Evolutionary conservation across 2,329 filamentous ascomycete genomes (phyloP).

Genomic region (Emmonsiellopsis sp.): DNA sequence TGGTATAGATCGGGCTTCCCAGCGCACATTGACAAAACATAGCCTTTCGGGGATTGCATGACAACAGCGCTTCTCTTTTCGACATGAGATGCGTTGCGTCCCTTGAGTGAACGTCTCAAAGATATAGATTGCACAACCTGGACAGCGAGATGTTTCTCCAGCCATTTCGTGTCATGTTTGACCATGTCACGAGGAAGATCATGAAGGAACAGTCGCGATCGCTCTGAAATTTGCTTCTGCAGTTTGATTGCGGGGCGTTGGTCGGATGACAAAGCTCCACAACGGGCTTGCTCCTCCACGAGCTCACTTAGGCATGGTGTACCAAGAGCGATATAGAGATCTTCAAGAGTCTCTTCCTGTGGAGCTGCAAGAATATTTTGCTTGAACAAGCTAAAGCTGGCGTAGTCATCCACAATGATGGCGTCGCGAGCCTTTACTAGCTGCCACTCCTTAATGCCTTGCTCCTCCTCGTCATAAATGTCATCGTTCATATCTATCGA

Average conservation of each 20-base stretch:
- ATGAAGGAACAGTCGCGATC: constrained; percentile 81
- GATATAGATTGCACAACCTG: constrained; percentile 69
- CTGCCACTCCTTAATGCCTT: constrained; percentile 66
- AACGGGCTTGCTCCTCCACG: constrained; percentile 66
- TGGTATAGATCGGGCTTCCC: constrained; percentile 76
- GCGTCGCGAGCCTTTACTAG: constrained; percentile 63
- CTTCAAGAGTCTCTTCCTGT: constrained; percentile 77
- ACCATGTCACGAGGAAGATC: constrained; percentile 71
- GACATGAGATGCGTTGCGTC: constrained; percentile 57
- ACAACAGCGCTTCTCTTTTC: constrained; percentile 70
- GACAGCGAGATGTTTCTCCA: constrained; percentile 75
- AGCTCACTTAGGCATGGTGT: constrained; percentile 65
- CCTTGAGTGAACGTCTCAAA: constrained; percentile 65
- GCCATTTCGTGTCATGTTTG: constrained; percentile 79
- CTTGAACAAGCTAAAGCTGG: constrained; percentile 82
- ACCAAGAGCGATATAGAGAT: constrained; percentile 74
- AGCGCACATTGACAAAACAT: constrained; percentile 66
- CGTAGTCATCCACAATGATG: constrained; percentile 77
- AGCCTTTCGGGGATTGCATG: constrained; percentile 46
- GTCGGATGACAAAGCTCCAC: constrained; percentile 57
- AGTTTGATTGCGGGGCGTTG: constrained; percentile 61
- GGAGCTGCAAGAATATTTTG: constrained; percentile 75
- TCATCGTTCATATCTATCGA: constrained; percentile 30
- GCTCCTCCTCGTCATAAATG: constrained; percentile 49
- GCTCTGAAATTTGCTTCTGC: constrained; percentile 73